Evolutionary conservation across 2,329 filamentous ascomycete species (phyloP).

Genomic region (Botrytis sinoallii): DNA sequence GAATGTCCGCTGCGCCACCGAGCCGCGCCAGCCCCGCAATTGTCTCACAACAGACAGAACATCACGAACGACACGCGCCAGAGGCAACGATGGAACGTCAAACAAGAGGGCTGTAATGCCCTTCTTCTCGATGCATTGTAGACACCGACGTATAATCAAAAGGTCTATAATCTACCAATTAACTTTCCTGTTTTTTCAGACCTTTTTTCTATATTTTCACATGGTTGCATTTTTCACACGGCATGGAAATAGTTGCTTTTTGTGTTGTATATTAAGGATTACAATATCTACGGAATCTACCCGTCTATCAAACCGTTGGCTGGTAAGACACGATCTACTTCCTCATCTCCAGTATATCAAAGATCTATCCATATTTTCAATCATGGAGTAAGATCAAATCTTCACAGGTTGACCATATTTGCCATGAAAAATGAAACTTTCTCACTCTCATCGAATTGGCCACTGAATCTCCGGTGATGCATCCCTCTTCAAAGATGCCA

Average conservation of each 20-base stretch:
- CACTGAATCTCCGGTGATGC: background rate
- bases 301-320: background rate
- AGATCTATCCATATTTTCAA: rapidly evolving
- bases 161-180: background rate
- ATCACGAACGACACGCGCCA: background rate
- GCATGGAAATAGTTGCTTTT: too few species aligned
- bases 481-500: background rate
- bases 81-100: background rate
- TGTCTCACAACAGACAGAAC: background rate
- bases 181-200: background rate
- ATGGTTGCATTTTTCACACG: background rate
- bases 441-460: background rate
- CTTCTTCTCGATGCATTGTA: background rate
- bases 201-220: background rate
- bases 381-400: background rate
- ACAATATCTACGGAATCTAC: background rate
- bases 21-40: background rate
- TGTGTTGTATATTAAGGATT: background rate
- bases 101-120: background rate
- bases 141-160: background rate
- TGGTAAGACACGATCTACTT: background rate
- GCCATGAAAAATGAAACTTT: background rate
- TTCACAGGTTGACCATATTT: background rate
- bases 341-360: background rate
- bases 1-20: background rate